These are phyloP conservation scores for Colletotrichum sp. DNA, from an alignment of 2,329 filamentous ascomycete genomes.

Conservation along the genomic window DNA sequence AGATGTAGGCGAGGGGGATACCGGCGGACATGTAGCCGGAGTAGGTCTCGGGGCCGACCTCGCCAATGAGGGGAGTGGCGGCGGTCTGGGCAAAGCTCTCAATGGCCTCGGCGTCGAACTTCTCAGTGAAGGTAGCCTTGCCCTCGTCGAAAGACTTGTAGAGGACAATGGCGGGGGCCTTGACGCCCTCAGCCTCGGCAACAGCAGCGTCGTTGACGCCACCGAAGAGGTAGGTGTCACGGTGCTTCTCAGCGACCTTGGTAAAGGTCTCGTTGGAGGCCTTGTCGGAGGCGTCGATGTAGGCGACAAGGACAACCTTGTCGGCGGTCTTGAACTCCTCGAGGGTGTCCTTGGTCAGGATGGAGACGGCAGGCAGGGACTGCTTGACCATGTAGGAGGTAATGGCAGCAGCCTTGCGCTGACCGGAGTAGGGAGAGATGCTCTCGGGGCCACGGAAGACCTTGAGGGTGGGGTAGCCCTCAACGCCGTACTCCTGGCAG, in stretches of 20 bases:
- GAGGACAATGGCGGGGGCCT: constrained; percentile 84
- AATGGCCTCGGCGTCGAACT: constrained; percentile 83
- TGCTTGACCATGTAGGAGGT: constrained; percentile 97
- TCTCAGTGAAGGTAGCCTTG: constrained; percentile 82
- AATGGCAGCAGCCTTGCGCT: constrained; percentile 83
- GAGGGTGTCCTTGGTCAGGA: constrained; percentile 79
- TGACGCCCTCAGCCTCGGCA: constrained; percentile 89
- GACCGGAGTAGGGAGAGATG: constrained; percentile 82
- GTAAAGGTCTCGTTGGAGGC: constrained; percentile 85
- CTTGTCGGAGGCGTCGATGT: constrained; percentile 83
- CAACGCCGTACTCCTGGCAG: constrained; percentile 87
- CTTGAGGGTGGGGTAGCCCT: constrained; percentile 99
- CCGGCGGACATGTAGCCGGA: constrained; percentile 87
- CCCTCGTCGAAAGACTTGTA: constrained; percentile 99
- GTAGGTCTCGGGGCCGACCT: constrained; percentile 97
- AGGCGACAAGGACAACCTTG: constrained; percentile 94
- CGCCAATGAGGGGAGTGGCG: constrained; percentile 89
- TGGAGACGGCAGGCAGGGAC: constrained; percentile 88
- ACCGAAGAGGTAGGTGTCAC: constrained; percentile 93
- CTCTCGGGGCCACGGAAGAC: constrained; percentile 93
- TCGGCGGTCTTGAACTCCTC: constrained; percentile 98
- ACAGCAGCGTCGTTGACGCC: constrained; percentile 82
- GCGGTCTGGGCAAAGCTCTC: constrained; percentile 83
- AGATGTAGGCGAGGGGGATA: constrained; percentile 96
- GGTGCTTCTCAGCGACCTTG: constrained; percentile 74